These are phyloP conservation scores for Thalassiosira mediterranea DNA, from an alignment of 352 stramenopile species.

Conservation along the genomic window DNA sequence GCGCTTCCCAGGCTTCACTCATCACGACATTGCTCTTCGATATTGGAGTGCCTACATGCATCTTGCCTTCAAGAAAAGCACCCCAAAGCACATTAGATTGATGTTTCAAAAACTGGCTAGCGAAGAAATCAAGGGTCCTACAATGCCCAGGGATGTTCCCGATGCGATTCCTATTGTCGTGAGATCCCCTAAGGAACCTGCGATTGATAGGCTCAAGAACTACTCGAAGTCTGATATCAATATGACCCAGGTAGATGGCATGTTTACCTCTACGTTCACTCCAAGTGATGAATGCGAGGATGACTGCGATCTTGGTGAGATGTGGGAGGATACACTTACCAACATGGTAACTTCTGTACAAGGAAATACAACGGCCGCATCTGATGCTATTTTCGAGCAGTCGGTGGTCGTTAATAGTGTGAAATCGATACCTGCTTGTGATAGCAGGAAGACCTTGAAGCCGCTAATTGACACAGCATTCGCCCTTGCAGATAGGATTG, in stretches of 20 bases:
- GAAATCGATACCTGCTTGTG: neutral
- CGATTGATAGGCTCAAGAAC: constrained; percentile 15
- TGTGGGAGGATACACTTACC: too few relatives aligned
- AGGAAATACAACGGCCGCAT: neutral
- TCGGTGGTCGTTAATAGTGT: neutral
- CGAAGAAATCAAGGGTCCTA: constrained; percentile 6
- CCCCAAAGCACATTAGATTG: neutral
- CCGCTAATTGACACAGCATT: neutral
- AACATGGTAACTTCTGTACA: too few relatives aligned
- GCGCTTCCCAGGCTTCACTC: constrained; percentile 18
- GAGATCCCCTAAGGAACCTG: neutral
- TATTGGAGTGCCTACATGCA: constrained; percentile 31
- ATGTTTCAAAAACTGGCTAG: constrained; percentile 7
- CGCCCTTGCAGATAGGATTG: neutral
- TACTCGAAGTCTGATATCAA: neutral
- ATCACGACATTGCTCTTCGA: constrained; percentile 17
- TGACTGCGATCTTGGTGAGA: neutral
- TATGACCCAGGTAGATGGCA: neutral
- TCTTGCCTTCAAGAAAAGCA: constrained; percentile 15
- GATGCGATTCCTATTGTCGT: constrained; percentile 5
- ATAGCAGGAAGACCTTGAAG: neutral
- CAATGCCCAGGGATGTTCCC: neutral
- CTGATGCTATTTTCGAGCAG: neutral
- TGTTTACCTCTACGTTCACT: neutral
- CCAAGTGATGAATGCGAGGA: neutral